Base-by-base conservation (phyloP, 2,329 filamentous ascomycete species). In the Colletotrichum scovillei region DNA sequence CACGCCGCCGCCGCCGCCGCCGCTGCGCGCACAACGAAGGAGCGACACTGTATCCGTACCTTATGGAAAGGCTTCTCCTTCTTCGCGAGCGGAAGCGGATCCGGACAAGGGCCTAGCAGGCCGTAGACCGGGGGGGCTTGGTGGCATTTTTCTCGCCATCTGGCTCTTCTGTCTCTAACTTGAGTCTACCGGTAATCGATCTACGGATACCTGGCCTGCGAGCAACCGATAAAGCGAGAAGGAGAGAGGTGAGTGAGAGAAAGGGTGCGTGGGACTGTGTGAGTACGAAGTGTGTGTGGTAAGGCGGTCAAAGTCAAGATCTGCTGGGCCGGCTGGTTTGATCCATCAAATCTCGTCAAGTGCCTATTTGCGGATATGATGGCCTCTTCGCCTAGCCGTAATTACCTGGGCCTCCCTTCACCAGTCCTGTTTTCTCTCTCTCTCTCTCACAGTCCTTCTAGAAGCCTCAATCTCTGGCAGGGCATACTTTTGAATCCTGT, bases 281-380 rank as follows among this genome's bases (percentile, higher is more conserved):
- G 22, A 19, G 38, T 30, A 42, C 38, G 14, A 42, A 42, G 38
- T 42, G 38, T 42, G 14, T 42, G 42, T 35, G 6, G 7, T 38
- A 60, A 67, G 56, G 56, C 65, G 65, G 65, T 67, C 65, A 67
- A 35, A 63, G 53, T 67, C 55, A 32, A 72, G 56, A 68, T 68
- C 69, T 72, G 30, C 66, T 69, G 49, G 60, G 56, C 49, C n/a
- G 60, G 46, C 62, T 24, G 49, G 46, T 53, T 30, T 57, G 60
- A 57, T 73, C 62, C 71, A 66, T 73, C 71, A 73, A 73, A 73
- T 73, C 60, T 73, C 71, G 71, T 62, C 63, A 57, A 71, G 55
- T 38, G 26, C 49, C 71, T 73, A 73, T 73, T 73, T 73, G 24
- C 71, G 67, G 71, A 73, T 56, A 73, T 73, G 67, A 73, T 70